Conservation (phyloP, 208 protist genomes). For the Leishmania major region DNA sequence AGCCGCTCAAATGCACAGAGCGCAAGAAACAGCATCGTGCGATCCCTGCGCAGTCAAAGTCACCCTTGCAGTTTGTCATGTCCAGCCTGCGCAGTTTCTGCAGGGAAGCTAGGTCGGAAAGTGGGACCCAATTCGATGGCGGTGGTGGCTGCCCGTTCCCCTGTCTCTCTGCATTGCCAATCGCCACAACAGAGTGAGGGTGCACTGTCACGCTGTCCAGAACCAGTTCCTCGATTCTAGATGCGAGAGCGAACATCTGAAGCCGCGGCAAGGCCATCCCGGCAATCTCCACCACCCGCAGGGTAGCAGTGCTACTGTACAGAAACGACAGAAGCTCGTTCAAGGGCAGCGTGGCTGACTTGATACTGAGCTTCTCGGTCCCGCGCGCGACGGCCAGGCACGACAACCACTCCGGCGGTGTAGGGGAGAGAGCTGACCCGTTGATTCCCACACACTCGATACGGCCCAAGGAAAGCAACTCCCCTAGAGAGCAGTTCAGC, state of each 20-base stretch:
- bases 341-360: constrained; percentile 14
- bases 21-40: constrained; percentile 19
- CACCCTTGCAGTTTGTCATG: constrained; percentile 12
- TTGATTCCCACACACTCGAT: constrained; percentile 27
- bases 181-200: constrained; percentile 18
- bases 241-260: constrained; percentile 29
- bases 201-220: constrained; percentile 24
- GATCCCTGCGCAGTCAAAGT: constrained; percentile 28
- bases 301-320: constrained; percentile 20
- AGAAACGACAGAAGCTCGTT: constrained; percentile 34
- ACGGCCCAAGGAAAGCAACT: constrained; percentile 27
- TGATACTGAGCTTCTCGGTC: constrained; percentile 23
- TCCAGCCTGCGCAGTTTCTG: constrained; percentile 19
- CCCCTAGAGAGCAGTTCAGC: constrained; percentile 27
- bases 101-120: constrained; percentile 22
- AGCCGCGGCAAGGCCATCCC: constrained; percentile 20
- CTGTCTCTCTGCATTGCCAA: background rate
- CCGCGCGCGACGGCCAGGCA: constrained; percentile 13
- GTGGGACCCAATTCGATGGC: constrained; percentile 9
- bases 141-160: background rate
- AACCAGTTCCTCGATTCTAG: constrained; percentile 24
- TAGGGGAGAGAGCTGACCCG: constrained; percentile 13
- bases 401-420: constrained; percentile 12
- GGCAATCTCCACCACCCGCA: constrained; percentile 24
- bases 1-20: constrained; percentile 27